Conservation (phyloP, 2,329 filamentous ascomycete species). For the Sphaceloma murrayae region DNA sequence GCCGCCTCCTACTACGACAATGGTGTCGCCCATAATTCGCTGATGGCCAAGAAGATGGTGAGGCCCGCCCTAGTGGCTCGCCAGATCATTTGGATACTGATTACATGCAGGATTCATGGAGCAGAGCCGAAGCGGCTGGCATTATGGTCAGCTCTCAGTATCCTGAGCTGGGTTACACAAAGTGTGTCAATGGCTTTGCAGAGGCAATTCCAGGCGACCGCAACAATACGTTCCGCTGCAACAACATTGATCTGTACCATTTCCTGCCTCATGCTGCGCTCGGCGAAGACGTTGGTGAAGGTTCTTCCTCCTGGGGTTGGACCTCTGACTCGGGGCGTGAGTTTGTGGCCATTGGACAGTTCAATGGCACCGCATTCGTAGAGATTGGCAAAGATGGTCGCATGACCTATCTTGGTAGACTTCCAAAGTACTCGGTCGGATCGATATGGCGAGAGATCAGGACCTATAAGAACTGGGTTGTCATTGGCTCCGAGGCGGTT, state of each 20-base stretch:
- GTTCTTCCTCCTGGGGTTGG: conserved; percentile 44
- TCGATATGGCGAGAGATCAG: conserved; percentile 47
- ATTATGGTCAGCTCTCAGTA: conserved; percentile 8
- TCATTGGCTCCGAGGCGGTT: conserved; percentile 37
- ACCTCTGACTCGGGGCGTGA: conserved; percentile 45
- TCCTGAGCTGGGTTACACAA: conserved; percentile 6
- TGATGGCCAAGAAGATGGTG: conserved; percentile 1
- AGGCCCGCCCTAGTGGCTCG: neutral
- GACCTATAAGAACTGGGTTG: conserved; percentile 34
- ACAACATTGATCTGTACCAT: conserved; percentile 45
- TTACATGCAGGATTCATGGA: neutral
- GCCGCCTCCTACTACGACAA: neutral
- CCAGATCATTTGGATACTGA: neutral
- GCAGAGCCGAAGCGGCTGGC: neutral
- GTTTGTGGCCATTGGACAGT: conserved; percentile 46
- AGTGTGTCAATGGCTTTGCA: conserved; percentile 1
- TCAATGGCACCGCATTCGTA: conserved; percentile 46
- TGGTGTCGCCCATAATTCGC: neutral
- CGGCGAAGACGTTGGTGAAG: conserved; percentile 33
- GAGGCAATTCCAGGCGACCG: conserved; percentile 1
- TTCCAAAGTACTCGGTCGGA: conserved; percentile 39
- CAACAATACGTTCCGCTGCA: conserved; percentile 38
- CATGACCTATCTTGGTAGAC: conserved; percentile 44
- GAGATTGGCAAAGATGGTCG: conserved; percentile 42
- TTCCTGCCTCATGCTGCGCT: conserved; percentile 47